Evolutionary conservation across 352 stramenopile genomes (phyloP).

Genomic region (Phytophthora palmivora): DNA sequence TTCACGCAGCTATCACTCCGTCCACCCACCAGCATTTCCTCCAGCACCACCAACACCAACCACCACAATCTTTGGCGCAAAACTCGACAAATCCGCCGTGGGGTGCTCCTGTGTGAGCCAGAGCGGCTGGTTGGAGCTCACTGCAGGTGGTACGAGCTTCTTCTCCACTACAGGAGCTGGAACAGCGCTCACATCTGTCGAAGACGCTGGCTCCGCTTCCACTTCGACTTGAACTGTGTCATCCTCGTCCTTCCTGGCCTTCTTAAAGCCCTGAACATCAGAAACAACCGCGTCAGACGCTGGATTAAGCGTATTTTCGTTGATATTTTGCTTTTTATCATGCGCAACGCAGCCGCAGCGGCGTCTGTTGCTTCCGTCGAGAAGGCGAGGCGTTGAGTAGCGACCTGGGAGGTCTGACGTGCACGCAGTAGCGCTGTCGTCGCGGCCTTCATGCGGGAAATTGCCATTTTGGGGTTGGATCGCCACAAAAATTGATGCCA

Average conservation of each 20-base stretch:
- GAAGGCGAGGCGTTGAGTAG: conserved; percentile 40
- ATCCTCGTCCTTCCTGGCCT: conserved; percentile 49
- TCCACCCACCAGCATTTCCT: conserved; percentile 76
- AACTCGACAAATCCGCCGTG: conserved; percentile 71
- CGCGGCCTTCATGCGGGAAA: conserved; percentile 49
- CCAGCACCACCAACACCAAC: conserved; percentile 89
- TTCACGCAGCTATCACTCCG: background rate
- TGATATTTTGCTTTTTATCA: conserved; percentile 40
- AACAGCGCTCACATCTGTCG: conserved; percentile 11
- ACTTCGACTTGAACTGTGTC: conserved; percentile 16
- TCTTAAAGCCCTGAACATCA: conserved; percentile 56
- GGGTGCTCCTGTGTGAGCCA: conserved; percentile 78
- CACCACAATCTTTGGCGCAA: conserved; percentile 88
- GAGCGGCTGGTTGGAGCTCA: conserved; percentile 72
- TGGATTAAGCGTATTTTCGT: background rate
- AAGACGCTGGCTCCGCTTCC: conserved; percentile 2
- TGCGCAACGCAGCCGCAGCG: conserved; percentile 71
- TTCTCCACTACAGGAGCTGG: conserved; percentile 22
- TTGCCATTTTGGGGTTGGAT: conserved; percentile 38
- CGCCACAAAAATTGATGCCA: conserved; percentile 14
- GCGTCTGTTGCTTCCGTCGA: conserved; percentile 78
- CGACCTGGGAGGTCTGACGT: conserved; percentile 13
- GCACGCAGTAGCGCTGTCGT: conserved; percentile 44
- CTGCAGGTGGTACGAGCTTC: conserved; percentile 48
- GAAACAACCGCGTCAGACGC: conserved; percentile 27